Evolutionary conservation across 257 asterid genomes (phyloP).

Genomic region (Coffea canephora): DNA sequence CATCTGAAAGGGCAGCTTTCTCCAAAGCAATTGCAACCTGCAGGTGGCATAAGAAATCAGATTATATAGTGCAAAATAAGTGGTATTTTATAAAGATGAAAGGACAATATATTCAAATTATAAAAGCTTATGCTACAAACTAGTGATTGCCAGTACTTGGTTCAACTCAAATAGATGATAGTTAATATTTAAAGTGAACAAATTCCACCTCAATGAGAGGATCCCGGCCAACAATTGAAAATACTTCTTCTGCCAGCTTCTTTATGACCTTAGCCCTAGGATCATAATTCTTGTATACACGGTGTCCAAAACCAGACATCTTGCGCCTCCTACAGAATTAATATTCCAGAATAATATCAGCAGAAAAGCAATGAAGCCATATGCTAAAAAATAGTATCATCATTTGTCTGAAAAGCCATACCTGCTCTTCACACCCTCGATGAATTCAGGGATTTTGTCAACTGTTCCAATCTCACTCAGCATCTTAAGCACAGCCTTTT

Average conservation of each 20-base stretch:
- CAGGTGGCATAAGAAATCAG: background rate
- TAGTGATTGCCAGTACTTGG: background rate
- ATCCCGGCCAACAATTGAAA: slow-evolving; percentile 97
- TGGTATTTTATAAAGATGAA: background rate
- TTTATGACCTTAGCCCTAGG: slow-evolving; percentile 97
- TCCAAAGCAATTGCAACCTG: slow-evolving; percentile 99
- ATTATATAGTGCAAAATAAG: background rate
- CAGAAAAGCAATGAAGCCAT: slow-evolving; percentile 1
- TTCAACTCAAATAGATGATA: background rate
- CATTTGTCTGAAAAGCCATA: slow-evolving; percentile 18
- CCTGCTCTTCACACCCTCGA: slow-evolving; percentile 98
- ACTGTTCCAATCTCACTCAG: slow-evolving; percentile 87
- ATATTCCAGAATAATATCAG: slow-evolving; percentile 7
- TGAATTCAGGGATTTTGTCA: slow-evolving; percentile 87
- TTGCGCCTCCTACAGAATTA: slow-evolving; percentile 75
- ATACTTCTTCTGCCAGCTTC: slow-evolving; percentile 94
- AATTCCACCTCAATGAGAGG: slow-evolving; percentile 87
- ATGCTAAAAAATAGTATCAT: background rate
- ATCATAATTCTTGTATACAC: slow-evolving; percentile 96
- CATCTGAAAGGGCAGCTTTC: slow-evolving; percentile 92
- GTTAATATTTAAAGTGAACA: background rate
- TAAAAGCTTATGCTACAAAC: background rate
- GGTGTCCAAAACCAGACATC: slow-evolving; percentile 99
- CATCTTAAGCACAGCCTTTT: slow-evolving; percentile 98
- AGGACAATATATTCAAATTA: background rate